A percentile compares a stretch with the other conserved stretches of the same genome.
Conservation (phyloP, 768 basidiomycete genomes). For the Boletus subparvulus region DNA sequence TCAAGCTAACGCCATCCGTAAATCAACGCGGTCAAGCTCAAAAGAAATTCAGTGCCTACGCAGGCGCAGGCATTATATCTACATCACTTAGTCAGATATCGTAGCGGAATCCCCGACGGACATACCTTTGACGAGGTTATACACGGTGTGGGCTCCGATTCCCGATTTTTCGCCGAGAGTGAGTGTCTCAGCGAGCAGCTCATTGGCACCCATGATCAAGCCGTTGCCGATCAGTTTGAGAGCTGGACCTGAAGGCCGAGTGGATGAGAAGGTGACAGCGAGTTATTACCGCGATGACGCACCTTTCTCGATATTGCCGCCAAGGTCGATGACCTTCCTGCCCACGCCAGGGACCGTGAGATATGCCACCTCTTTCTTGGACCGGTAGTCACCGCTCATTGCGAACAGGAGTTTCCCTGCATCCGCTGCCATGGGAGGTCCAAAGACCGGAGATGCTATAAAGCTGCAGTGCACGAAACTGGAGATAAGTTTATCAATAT, state of each 20-base stretch:
- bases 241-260: constrained; percentile 48
- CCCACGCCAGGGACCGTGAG: constrained; percentile 80
- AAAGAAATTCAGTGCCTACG: constrained; percentile 34
- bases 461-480: constrained; percentile 57
- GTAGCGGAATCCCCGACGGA: neutral
- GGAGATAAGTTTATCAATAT: constrained; percentile 69
- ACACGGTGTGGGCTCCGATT: constrained; percentile 61
- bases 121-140: constrained; percentile 57
- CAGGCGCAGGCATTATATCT: constrained; percentile 71
- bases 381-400: constrained; percentile 78
- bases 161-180: constrained; percentile 85
- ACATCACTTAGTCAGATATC: constrained; percentile 17
- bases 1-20: constrained; percentile 36
- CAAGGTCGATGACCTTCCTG: constrained; percentile 75
- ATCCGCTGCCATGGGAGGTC: constrained; percentile 65
- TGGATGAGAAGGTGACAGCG: neutral
- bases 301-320: constrained; percentile 85
- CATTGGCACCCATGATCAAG: constrained; percentile 71
- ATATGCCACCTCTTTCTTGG: constrained; percentile 78
- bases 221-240: constrained; percentile 83
- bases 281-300: neutral
- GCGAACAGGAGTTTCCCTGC: constrained; percentile 65
- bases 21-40: neutral
- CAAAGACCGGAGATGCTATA: constrained; percentile 78
- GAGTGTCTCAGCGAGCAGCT: constrained; percentile 78